Percentiles rank a stretch among this genome's conserved stretches.
Conservation (phyloP, 108 stramenopile species). For the Cyclostephanos invisitatus region DNA sequence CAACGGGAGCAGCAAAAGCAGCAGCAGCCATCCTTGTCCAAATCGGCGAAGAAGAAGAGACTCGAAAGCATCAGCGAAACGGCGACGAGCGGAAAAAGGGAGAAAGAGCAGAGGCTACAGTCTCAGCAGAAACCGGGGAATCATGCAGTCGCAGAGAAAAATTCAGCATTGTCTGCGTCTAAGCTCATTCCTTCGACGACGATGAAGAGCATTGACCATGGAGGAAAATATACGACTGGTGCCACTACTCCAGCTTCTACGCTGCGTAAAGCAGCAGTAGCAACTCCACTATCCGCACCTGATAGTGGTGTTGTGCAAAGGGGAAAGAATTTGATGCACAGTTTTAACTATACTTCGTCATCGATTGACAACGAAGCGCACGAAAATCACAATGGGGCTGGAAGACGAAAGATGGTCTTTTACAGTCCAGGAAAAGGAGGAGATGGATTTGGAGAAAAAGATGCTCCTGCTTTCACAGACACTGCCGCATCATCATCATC, state of each 20-base stretch:
- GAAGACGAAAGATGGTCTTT: neutral
- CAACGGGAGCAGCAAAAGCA: neutral
- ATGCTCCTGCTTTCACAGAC: neutral
- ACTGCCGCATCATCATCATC: neutral
- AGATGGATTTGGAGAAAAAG: neutral
- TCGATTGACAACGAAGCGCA: neutral
- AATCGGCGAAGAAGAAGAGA: neutral
- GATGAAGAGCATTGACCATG: neutral
- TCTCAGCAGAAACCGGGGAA: neutral
- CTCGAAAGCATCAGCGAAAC: neutral
- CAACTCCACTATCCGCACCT: neutral
- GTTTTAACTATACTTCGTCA: constrained; percentile 8
- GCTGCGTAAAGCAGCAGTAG: neutral
- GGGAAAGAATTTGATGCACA: constrained; percentile 12
- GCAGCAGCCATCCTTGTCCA: constrained; percentile 5
- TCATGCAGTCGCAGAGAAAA: neutral
- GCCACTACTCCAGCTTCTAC: neutral
- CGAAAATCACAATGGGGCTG: neutral
- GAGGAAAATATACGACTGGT: neutral
- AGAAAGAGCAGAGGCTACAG: neutral
- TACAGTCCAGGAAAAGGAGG: neutral
- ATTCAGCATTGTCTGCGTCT: neutral
- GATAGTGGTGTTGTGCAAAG: neutral
- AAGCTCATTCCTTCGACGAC: neutral
- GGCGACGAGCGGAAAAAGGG: constrained; percentile 1